A percentile compares a stretch with the other conserved stretches of the same genome.
These are phyloP conservation scores for Tephrocybe sp. DNA, from an alignment of 768 basidiomycete species.

Conservation along the genomic window DNA sequence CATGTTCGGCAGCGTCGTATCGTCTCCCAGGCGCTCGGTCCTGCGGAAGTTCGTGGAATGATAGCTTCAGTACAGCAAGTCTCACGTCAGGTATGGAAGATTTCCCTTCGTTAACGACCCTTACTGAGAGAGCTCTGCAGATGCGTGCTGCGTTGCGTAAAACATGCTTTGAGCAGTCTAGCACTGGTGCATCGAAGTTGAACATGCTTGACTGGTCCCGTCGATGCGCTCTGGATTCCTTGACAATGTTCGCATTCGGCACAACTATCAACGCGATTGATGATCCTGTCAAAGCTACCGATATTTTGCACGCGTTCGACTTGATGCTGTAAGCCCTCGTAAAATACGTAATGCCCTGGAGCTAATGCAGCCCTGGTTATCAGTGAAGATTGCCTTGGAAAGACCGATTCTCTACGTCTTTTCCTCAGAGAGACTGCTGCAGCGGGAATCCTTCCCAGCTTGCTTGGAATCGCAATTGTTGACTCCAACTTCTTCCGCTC, in stretches of 20 bases:
- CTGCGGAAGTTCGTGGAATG: conserved; percentile 6
- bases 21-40: conserved; percentile 4
- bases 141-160: conserved; percentile 4
- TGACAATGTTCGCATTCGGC: conserved; percentile 9
- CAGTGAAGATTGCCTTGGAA: conserved; percentile 2
- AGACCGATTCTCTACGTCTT: conserved; percentile 1
- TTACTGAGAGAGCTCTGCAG: not conserved
- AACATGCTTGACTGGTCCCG: conserved; percentile 9
- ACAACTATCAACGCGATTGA: conserved; percentile 3
- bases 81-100: not conserved
- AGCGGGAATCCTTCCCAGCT: conserved; percentile 2
- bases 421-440: conserved; percentile 4
- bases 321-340: conserved; percentile 1
- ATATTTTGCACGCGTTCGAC: conserved; percentile 5
- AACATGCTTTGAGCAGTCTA: not conserved
- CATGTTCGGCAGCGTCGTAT: conserved; percentile 7
- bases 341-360: not conserved
- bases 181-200: not conserved
- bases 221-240: conserved; percentile 4
- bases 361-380: not conserved
- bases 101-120: not conserved
- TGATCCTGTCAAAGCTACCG: conserved; percentile 5
- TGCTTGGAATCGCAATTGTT: conserved; percentile 1
- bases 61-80: conserved; percentile 6
- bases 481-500: conserved; percentile 9